Evolutionary conservation across 2,329 filamentous ascomycete species (phyloP).

Genomic region (Eurotiales sp.): DNA sequence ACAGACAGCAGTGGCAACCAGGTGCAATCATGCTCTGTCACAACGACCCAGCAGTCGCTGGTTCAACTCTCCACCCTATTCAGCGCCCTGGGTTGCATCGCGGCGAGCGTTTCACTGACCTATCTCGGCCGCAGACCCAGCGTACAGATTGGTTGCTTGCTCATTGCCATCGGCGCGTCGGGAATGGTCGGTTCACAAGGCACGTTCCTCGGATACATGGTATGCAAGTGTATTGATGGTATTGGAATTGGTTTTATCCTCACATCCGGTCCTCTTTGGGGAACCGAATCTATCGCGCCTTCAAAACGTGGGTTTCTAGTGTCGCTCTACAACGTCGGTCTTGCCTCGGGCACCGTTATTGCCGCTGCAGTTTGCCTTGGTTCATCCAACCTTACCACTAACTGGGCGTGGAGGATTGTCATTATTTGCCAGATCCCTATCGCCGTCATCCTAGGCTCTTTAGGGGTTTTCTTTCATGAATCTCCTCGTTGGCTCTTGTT

Average conservation of each 20-base stretch:
- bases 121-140: slow-evolving; percentile 21
- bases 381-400: slow-evolving; percentile 23
- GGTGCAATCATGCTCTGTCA: slow-evolving; percentile 19
- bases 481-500: slow-evolving; percentile 26
- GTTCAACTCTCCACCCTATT: slow-evolving; percentile 27
- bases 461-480: slow-evolving; percentile 22
- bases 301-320: slow-evolving; percentile 22
- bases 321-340: slow-evolving; percentile 24
- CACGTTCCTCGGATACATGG: slow-evolving; percentile 25
- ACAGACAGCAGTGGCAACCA: slow-evolving; percentile 3
- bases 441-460: slow-evolving; percentile 19
- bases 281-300: slow-evolving; percentile 24
- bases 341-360: slow-evolving; percentile 25
- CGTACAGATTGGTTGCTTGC: slow-evolving; percentile 22
- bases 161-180: slow-evolving; percentile 24
- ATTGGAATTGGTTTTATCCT: slow-evolving; percentile 23
- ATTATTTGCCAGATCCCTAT: slow-evolving; percentile 29
- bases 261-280: slow-evolving; percentile 20
- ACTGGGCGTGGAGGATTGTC: slow-evolving; percentile 29
- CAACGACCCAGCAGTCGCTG: slow-evolving; percentile 25
- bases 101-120: slow-evolving; percentile 19
- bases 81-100: slow-evolving; percentile 22
- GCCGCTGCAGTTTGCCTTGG: slow-evolving; percentile 26
- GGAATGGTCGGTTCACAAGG: slow-evolving; percentile 25
- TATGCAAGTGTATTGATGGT: slow-evolving; percentile 24